Conservation (phyloP, 805 yeast genomes). For the Myxozyma melibiosi region DNA sequence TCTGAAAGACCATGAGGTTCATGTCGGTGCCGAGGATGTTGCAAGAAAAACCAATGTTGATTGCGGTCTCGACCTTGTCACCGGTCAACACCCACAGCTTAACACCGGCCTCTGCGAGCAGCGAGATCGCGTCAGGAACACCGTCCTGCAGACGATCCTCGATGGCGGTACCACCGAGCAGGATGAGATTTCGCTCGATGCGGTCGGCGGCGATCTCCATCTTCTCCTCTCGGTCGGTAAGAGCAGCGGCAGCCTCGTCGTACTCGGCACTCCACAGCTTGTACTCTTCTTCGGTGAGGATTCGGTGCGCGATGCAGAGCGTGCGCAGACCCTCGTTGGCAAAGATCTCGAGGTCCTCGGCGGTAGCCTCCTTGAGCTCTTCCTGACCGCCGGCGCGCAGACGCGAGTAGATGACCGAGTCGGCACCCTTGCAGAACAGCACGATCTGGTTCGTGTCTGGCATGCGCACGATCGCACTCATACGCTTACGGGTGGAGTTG, state of each 20-base stretch:
- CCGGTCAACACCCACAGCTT: slow-evolving; percentile 85
- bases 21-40: slow-evolving; percentile 66
- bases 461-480: slow-evolving; percentile 67
- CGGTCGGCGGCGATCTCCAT: slow-evolving; percentile 59
- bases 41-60: slow-evolving; percentile 79
- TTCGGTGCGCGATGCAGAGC: slow-evolving; percentile 65
- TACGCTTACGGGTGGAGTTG: slow-evolving; percentile 72
- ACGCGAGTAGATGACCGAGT: slow-evolving; percentile 62
- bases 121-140: slow-evolving; percentile 71
- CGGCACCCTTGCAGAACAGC: slow-evolving; percentile 73
- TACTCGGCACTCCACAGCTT: slow-evolving; percentile 58
- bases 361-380: slow-evolving; percentile 56
- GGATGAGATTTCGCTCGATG: slow-evolving; percentile 57
- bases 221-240: slow-evolving; percentile 60
- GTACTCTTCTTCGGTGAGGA: slow-evolving; percentile 51
- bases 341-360: slow-evolving; percentile 63
- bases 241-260: slow-evolving; percentile 58
- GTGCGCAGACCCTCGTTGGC: slow-evolving; percentile 82
- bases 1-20: slow-evolving; percentile 64
- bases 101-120: slow-evolving; percentile 70
- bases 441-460: slow-evolving; percentile 48
- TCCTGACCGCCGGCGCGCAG: slow-evolving; percentile 46
- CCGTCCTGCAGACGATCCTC: slow-evolving; percentile 79
- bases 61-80: slow-evolving; percentile 81
- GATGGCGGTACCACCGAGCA: slow-evolving; percentile 80